Evolutionary conservation across 2,329 filamentous ascomycete species (phyloP).

Genomic region (Claviceps spartinae): DNA sequence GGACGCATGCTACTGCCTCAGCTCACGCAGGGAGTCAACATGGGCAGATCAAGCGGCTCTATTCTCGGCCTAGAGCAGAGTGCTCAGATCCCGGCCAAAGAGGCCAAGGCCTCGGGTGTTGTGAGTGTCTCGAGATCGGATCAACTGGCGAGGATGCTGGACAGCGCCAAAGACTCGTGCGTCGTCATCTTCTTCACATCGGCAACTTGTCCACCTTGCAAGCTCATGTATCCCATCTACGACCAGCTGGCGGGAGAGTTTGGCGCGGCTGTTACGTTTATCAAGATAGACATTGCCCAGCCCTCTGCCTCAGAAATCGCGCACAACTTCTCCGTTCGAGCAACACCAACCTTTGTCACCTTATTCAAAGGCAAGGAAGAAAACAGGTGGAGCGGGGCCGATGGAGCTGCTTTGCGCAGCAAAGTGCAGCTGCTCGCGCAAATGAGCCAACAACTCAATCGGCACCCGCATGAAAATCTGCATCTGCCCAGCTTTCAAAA

Average conservation of each 20-base stretch:
- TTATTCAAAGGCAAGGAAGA: slow-evolving; percentile 65
- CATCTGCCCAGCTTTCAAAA: slow-evolving; percentile 57
- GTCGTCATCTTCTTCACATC: slow-evolving; percentile 90
- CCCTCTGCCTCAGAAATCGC: slow-evolving; percentile 51
- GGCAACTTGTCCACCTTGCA: slow-evolving; percentile 74
- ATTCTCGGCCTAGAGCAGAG: slow-evolving; percentile 38
- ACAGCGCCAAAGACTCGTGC: slow-evolving; percentile 51
- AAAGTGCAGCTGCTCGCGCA: slow-evolving; percentile 64
- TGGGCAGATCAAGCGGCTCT: slow-evolving; percentile 35
- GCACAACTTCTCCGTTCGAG: slow-evolving; percentile 51
- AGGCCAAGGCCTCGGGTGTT: slow-evolving; percentile 27
- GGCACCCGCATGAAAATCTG: slow-evolving; percentile 62
- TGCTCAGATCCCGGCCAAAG: slow-evolving; percentile 11
- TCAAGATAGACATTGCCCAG: slow-evolving; percentile 69
- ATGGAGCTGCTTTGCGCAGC: slow-evolving; percentile 50
- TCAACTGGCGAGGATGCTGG: slow-evolving; percentile 23
- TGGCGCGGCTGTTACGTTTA: slow-evolving; percentile 52
- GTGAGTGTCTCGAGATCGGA: slow-evolving; percentile 39
- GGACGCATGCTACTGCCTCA: slow-evolving; percentile 79
- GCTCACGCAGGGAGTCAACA: slow-evolving; percentile 36
- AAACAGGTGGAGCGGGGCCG: slow-evolving; percentile 69
- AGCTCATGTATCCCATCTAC: slow-evolving; percentile 66
- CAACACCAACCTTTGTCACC: slow-evolving; percentile 81
- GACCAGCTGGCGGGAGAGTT: slow-evolving; percentile 66
- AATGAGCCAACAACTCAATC: slow-evolving; percentile 49